These are phyloP conservation scores for Aspergillus persii DNA, from an alignment of 2,329 filamentous ascomycete species.

Conservation along the genomic window DNA sequence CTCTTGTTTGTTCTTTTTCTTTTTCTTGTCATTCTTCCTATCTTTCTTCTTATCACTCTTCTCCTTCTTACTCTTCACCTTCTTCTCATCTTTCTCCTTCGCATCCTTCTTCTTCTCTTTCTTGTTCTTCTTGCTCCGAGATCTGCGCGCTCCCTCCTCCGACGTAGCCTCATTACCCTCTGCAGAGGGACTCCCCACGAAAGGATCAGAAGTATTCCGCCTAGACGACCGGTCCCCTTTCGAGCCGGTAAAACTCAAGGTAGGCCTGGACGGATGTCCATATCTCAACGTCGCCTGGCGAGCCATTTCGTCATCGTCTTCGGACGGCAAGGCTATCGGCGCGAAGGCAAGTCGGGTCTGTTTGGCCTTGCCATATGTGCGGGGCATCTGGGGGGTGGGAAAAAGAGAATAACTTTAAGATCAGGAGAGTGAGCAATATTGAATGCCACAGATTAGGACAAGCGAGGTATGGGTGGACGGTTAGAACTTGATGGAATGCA, in stretches of 20 bases:
- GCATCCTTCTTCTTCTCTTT: neutral
- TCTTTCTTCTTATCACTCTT: slow-evolving; percentile 2
- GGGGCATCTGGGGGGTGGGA: slow-evolving; percentile 24
- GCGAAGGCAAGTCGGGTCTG: slow-evolving; percentile 47
- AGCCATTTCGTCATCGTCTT: slow-evolving; percentile 22
- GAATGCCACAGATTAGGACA: neutral
- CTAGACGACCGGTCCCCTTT: slow-evolving; percentile 6
- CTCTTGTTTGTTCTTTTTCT: neutral
- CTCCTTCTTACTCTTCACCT: neutral
- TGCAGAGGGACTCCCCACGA: slow-evolving; percentile 4
- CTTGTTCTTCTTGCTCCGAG: slow-evolving; percentile 4
- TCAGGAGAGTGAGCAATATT: neutral
- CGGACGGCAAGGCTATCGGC: slow-evolving; percentile 30
- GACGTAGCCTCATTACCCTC: neutral
- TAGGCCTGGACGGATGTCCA: slow-evolving; percentile 25
- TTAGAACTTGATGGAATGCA: neutral
- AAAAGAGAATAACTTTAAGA: neutral
- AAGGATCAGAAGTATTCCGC: slow-evolving; percentile 6
- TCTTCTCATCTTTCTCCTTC: neutral
- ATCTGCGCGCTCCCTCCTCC: slow-evolving; percentile 2
- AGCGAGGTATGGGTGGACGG: neutral
- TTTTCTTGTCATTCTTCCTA: neutral
- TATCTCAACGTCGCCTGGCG: slow-evolving; percentile 36
- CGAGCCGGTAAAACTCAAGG: slow-evolving; percentile 9
- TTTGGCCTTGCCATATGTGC: slow-evolving; percentile 32